Evolutionary conservation across 176 grass and related monocot genomes (phyloP).

Genomic region (Melocanna baccifera): DNA sequence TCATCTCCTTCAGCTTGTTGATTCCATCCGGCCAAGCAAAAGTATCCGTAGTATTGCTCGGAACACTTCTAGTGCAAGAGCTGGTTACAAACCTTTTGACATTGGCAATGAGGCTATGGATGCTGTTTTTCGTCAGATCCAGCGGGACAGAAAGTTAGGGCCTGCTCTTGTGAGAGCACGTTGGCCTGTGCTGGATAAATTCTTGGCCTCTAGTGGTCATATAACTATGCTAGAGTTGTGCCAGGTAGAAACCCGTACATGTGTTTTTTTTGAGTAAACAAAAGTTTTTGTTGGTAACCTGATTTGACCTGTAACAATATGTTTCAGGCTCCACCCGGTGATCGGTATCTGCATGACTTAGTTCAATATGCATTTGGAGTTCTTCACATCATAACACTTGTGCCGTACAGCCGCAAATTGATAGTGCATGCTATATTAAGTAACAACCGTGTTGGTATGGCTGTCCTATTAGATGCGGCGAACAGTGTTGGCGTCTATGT

Average conservation of each 20-base stretch:
- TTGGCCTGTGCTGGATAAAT: conserved; percentile 80
- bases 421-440: conserved; percentile 86
- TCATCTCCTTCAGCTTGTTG: conserved; percentile 83
- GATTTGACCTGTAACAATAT: conserved; percentile 24
- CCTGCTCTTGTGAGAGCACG: conserved; percentile 78
- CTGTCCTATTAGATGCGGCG: conserved; percentile 72
- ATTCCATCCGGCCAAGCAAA: conserved; percentile 93
- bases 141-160: conserved; percentile 90
- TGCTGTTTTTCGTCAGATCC: conserved; percentile 85
- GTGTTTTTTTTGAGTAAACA: background rate
- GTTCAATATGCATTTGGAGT: conserved; percentile 93
- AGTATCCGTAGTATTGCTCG: conserved; percentile 69
- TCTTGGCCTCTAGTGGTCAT: conserved; percentile 84
- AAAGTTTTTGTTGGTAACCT: conserved; percentile 28
- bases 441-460: conserved; percentile 84
- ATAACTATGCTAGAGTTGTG: conserved; percentile 88
- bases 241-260: conserved; percentile 53
- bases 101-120: conserved; percentile 92
- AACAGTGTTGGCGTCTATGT: conserved; percentile 74
- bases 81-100: conserved; percentile 86
- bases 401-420: conserved; percentile 71
- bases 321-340: conserved; percentile 68
- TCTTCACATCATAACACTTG: conserved; percentile 91
- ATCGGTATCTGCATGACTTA: conserved; percentile 87
- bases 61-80: conserved; percentile 75